These are phyloP conservation scores for Colletotrichum caudatum DNA, from an alignment of 2,329 filamentous ascomycete genomes.

Conservation along the genomic window DNA sequence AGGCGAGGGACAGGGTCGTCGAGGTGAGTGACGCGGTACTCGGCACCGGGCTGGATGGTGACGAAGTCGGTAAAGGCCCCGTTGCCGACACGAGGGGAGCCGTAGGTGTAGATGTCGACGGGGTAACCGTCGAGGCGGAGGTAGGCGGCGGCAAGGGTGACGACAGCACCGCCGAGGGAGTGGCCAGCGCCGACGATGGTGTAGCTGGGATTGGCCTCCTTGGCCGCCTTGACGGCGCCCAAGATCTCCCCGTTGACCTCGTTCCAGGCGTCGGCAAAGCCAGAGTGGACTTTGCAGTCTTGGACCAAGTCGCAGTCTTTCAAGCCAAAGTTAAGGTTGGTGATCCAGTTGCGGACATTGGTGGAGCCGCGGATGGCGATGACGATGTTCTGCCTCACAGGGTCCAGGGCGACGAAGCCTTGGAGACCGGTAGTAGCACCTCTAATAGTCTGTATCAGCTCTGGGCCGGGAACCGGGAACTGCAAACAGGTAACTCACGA, in stretches of 20 bases:
- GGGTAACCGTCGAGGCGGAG: slow-evolving; percentile 62
- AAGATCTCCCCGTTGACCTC: slow-evolving; percentile 61
- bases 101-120: slow-evolving; percentile 74
- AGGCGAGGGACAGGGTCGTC: slow-evolving; percentile 77
- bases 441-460: slow-evolving; percentile 46
- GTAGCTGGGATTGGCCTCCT: slow-evolving; percentile 62
- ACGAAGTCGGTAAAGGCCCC: slow-evolving; percentile 65
- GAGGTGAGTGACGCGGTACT: slow-evolving; percentile 75
- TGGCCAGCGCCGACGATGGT: slow-evolving; percentile 72
- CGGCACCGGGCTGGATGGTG: slow-evolving; percentile 61
- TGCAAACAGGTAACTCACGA: slow-evolving; percentile 43
- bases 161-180: slow-evolving; percentile 75
- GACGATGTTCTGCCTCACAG: slow-evolving; percentile 64
- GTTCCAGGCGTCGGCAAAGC: slow-evolving; percentile 70
- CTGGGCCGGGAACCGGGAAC: slow-evolving; percentile 28
- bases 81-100: slow-evolving; percentile 75
- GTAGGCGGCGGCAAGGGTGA: slow-evolving; percentile 68
- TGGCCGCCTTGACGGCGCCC: slow-evolving; percentile 58
- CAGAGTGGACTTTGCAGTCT: slow-evolving; percentile 65
- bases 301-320: slow-evolving; percentile 52
- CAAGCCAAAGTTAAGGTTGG: slow-evolving; percentile 58
- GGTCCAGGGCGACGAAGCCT: slow-evolving; percentile 65
- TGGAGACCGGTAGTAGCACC: slow-evolving; percentile 58
- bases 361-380: slow-evolving; percentile 70
- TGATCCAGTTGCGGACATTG: slow-evolving; percentile 71